Percentiles rank a stretch among this genome's conserved stretches.
These are phyloP conservation scores for Xylaria grammica DNA, from an alignment of 495 filamentous ascomycete genomes.

Conservation along the genomic window DNA sequence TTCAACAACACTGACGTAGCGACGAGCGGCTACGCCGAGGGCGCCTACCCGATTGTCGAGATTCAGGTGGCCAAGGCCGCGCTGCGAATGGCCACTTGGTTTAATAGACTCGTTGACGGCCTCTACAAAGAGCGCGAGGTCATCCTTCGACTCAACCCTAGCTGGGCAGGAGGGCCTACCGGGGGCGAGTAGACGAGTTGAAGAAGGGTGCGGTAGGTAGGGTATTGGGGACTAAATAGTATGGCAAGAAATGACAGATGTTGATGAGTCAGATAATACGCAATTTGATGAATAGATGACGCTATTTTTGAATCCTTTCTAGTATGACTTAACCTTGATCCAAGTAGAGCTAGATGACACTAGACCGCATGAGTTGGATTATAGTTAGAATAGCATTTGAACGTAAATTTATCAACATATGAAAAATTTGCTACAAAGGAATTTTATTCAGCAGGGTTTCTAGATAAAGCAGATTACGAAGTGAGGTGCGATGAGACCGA, in stretches of 20 bases:
- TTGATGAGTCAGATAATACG: background rate
- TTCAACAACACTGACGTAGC: slow-evolving; percentile 34
- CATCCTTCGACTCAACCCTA: slow-evolving; percentile 16
- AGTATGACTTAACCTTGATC: background rate
- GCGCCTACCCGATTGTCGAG: slow-evolving; percentile 39
- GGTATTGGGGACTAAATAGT: no score
- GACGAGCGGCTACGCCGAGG: slow-evolving; percentile 35
- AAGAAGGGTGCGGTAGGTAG: background rate
- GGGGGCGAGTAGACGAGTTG: background rate
- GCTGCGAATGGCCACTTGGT: slow-evolving; percentile 42
- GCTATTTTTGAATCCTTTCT: background rate
- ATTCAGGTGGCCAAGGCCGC: slow-evolving; percentile 42
- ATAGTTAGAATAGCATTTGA: no score
- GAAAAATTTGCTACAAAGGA: no score
- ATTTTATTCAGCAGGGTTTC: no score
- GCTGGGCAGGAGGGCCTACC: slow-evolving; percentile 16
- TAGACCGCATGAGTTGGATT: no score
- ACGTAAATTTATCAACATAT: no score
- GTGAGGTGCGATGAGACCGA: no score
- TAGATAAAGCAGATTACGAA: no score
- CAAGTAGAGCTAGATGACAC: background rate
- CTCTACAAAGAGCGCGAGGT: slow-evolving; percentile 26
- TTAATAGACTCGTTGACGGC: slow-evolving; percentile 32
- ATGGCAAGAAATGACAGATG: background rate
- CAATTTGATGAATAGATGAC: slow-evolving; percentile 1